Conservation (phyloP, 208 protist genomes). For the Acanthamoeba castellanii region DNA sequence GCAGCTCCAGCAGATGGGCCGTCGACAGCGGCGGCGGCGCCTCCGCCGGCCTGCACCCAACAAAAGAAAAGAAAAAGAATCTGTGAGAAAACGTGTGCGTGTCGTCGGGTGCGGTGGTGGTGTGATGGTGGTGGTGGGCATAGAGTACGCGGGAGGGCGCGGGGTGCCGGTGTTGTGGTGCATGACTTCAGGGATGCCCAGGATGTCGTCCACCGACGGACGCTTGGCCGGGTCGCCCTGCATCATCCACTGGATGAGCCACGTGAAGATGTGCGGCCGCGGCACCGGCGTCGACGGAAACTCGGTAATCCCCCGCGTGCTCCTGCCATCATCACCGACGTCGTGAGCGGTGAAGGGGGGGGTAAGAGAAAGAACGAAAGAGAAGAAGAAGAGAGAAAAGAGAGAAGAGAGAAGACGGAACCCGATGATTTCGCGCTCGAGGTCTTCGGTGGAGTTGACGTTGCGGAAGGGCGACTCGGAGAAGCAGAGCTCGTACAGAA, state of each 20-base stretch:
- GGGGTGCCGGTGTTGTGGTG: conserved; percentile 18
- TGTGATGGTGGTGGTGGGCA: neutral
- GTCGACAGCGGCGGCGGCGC: conserved; percentile 27
- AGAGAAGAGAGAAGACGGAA: neutral
- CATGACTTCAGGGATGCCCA: conserved; percentile 22
- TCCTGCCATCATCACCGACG: neutral
- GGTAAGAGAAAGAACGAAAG: neutral
- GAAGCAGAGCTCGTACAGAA: conserved; percentile 84
- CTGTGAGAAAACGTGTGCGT: neutral
- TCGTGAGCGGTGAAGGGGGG: neutral
- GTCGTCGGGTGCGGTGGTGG: neutral
- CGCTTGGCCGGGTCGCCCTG: conserved; percentile 44
- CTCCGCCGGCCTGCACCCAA: neutral
- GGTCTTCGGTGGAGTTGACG: conserved; percentile 30
- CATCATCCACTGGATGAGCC: conserved; percentile 63
- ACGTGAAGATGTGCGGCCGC: conserved; percentile 1
- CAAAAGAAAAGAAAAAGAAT: neutral
- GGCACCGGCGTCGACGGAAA: conserved; percentile 13
- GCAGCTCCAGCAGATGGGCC: conserved; percentile 37
- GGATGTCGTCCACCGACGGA: conserved; percentile 32
- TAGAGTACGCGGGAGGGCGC: neutral
- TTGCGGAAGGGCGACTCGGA: conserved; percentile 61
- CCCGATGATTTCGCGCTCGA: conserved; percentile 56
- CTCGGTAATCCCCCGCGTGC: neutral
- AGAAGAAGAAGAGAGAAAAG: neutral